Evolutionary conservation across 1,284 basidiomycete species (phyloP).

Genomic region (Cryptococcus wingfieldii): DNA sequence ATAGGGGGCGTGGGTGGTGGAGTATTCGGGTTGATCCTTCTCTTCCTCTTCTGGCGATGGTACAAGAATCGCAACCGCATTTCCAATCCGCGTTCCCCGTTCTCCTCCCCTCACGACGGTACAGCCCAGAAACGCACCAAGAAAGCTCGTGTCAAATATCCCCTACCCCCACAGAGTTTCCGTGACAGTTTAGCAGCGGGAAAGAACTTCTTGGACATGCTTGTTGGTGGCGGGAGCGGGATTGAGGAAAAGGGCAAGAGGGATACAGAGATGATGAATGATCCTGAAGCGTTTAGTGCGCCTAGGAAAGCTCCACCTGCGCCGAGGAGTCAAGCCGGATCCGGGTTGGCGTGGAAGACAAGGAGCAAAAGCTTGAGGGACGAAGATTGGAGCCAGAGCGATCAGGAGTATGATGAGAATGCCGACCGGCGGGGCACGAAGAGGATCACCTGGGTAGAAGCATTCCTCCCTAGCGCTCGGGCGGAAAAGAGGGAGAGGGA

Average conservation of each 20-base stretch:
- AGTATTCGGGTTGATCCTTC: slow-evolving; percentile 12
- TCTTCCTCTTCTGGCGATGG: slow-evolving; percentile 11
- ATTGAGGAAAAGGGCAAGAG: slow-evolving; percentile 2
- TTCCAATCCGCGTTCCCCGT: too few relatives aligned
- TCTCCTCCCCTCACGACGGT: too few relatives aligned
- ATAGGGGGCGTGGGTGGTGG: slow-evolving; percentile 23
- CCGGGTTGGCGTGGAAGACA: neutral
- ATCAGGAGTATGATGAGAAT: neutral
- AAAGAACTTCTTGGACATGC: slow-evolving; percentile 6
- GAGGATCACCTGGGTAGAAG: neutral
- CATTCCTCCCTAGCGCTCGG: neutral
- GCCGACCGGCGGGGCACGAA: neutral
- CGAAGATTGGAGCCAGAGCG: neutral
- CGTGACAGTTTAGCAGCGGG: neutral
- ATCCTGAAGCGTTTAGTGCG: slow-evolving; percentile 7
- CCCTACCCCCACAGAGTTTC: too few relatives aligned
- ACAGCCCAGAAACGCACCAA: too few relatives aligned
- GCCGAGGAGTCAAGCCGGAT: neutral
- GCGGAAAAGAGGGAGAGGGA: neutral
- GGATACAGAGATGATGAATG: slow-evolving; percentile 8
- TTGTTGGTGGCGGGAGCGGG: neutral
- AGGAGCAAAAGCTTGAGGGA: neutral
- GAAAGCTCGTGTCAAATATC: too few relatives aligned
- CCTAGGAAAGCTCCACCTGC: slow-evolving; percentile 7
- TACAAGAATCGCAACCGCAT: neutral